A percentile compares a stretch with the other conserved stretches of the same genome.
Conservation (phyloP, 371 early-diverging fungal species). For the Mucor indicus region DNA sequence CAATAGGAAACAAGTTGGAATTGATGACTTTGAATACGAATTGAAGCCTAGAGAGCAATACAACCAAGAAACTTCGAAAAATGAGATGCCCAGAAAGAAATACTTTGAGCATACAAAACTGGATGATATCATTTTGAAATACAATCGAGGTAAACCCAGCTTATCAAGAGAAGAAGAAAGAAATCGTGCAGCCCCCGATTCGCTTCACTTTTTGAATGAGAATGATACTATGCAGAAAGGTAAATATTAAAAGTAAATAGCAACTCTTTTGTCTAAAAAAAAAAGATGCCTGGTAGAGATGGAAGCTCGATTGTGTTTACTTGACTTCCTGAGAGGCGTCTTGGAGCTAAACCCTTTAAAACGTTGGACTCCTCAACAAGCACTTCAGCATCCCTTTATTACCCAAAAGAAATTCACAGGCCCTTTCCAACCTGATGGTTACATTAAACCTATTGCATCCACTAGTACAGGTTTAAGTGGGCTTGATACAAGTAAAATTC, state of each 20-base stretch:
- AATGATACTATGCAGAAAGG: constrained; percentile 12
- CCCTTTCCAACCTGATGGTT: constrained; percentile 48
- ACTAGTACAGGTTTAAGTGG: too few species aligned
- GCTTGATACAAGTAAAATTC: too few species aligned
- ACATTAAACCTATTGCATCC: constrained; percentile 8
- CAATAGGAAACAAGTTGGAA: constrained; percentile 16
- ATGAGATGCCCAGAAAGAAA: constrained; percentile 83
- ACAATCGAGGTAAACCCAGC: constrained; percentile 56
- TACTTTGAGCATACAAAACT: constrained; percentile 80
- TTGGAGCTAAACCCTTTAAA: constrained; percentile 87
- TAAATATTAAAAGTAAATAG: neutral
- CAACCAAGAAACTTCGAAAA: constrained; percentile 64
- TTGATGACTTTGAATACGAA: constrained; percentile 54
- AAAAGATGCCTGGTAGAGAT: constrained; percentile 48
- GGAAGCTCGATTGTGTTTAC: constrained; percentile 62
- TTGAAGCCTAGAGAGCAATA: constrained; percentile 85
- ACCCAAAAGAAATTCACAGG: constrained; percentile 79
- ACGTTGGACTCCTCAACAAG: constrained; percentile 94
- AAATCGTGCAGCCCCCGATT: constrained; percentile 10
- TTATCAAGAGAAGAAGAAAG: constrained; percentile 57
- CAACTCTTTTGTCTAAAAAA: neutral
- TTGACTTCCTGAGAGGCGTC: constrained; percentile 87
- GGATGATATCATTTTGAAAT: constrained; percentile 78
- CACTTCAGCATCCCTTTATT: constrained; percentile 91
- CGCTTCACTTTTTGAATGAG: neutral